Conservation (phyloP, 768 basidiomycete species). For the Amanita muscaria region DNA sequence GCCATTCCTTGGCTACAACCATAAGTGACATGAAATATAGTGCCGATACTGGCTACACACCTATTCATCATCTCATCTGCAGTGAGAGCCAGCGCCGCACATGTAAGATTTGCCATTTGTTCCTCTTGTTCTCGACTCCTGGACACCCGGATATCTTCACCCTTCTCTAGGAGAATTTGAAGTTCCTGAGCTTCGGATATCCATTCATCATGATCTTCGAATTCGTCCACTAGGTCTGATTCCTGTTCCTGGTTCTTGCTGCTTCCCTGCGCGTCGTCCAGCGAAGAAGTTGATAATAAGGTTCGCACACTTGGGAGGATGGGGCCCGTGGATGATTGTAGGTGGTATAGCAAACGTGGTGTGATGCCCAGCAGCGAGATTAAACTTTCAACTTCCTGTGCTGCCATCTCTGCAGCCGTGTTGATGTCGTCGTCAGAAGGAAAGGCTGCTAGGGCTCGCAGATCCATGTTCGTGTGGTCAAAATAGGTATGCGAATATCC, state of each 20-base stretch:
- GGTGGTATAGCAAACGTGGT: too few species aligned
- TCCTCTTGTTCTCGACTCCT: background rate
- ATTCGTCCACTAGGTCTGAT: too few species aligned
- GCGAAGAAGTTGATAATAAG: too few species aligned
- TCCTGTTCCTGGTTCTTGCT: too few species aligned
- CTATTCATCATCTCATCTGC: too few species aligned
- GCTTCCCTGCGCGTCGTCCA: too few species aligned
- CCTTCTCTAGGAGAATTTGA: background rate
- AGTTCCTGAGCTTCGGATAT: background rate
- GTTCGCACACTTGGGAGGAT: too few species aligned
- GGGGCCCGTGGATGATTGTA: too few species aligned
- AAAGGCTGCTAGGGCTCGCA: conserved; percentile 13
- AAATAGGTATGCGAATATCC: conserved; percentile 23
- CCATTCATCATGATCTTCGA: too few species aligned
- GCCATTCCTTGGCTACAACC: conserved; percentile 2
- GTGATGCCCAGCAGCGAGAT: too few species aligned
- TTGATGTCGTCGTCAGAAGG: conserved; percentile 17
- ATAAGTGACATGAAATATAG: background rate
- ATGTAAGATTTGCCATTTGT: background rate
- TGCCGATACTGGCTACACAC: too few species aligned
- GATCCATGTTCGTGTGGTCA: conserved; percentile 14
- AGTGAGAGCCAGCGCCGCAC: background rate
- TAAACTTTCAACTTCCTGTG: conserved; percentile 11
- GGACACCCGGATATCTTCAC: background rate
- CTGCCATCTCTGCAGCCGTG: conserved; percentile 11